These are phyloP conservation scores for Kwoniella dendrophila DNA, from an alignment of 768 basidiomycete species.

Conservation along the genomic window DNA sequence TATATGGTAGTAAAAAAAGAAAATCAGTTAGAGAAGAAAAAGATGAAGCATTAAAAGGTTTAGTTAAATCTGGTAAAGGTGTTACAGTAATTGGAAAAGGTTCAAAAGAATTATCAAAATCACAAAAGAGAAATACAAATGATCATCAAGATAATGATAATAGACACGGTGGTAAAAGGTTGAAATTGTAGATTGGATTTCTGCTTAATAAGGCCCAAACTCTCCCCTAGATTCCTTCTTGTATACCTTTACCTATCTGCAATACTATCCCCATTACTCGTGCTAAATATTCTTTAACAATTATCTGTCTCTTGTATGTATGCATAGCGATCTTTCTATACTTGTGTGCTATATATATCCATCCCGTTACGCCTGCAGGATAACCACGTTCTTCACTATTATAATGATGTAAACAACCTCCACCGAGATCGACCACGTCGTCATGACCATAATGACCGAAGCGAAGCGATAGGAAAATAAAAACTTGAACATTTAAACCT, in stretches of 20 bases:
- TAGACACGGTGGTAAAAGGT: conserved; percentile 43
- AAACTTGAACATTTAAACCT: background rate
- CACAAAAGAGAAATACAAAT: conserved; percentile 24
- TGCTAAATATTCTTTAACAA: background rate
- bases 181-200: conserved; percentile 34
- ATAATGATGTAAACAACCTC: conserved; percentile 11
- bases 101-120: conserved; percentile 36
- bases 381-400: background rate
- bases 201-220: background rate
- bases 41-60: conserved; percentile 74
- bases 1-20: conserved; percentile 54
- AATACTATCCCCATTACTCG: background rate
- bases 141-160: conserved; percentile 10
- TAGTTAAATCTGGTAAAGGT: conserved; percentile 71
- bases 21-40: conserved; percentile 73
- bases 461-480: too few relatives aligned
- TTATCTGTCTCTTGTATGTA: conserved; percentile 7
- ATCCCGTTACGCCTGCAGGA: too few relatives aligned
- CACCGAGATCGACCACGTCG: conserved; percentile 22
- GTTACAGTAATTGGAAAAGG: conserved; percentile 55
- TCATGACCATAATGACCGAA: conserved; percentile 6
- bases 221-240: background rate
- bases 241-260: too few relatives aligned
- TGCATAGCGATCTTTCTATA: conserved; percentile 20
- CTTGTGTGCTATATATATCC: too few relatives aligned